phyloP scores from a whole-genome alignment of 1,139 yeast species.

The Barnettozyma hawaiiensis region DNA sequence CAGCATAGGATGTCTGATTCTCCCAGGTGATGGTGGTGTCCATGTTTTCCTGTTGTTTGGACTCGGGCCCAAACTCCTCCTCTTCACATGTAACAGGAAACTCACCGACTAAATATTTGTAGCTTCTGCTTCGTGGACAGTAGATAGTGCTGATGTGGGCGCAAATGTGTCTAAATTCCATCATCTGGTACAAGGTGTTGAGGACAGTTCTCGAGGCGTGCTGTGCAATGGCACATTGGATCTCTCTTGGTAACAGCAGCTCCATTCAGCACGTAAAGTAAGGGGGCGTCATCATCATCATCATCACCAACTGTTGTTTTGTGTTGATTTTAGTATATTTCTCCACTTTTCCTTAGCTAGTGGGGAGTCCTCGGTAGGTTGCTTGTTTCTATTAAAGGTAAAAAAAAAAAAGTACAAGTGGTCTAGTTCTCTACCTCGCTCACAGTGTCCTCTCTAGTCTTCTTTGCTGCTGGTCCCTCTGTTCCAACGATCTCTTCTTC shows the following conservation, averaged over 20 bases:
- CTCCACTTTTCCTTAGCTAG: no score
- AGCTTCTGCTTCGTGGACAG: background rate
- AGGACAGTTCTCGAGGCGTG: background rate
- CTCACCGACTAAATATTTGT: background rate
- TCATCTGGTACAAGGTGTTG: background rate
- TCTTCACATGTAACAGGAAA: background rate
- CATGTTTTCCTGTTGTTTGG: no score
- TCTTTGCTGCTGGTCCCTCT: constrained; percentile 1
- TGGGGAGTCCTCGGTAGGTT: no score
- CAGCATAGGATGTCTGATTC: background rate
- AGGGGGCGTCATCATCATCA: no score
- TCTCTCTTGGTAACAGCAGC: background rate
- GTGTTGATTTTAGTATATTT: background rate
- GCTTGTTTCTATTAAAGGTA: background rate
- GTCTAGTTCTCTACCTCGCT: background rate
- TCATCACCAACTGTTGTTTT: no score
- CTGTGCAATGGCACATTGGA: background rate
- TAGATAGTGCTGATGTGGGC: background rate
- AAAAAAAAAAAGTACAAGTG: background rate
- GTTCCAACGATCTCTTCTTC: background rate
- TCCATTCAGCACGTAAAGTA: no score
- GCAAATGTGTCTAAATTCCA: background rate
- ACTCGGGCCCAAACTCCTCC: background rate
- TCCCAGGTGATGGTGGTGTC: background rate
- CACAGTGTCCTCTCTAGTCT: background rate